Evolutionary conservation across 371 early-diverging fungal genomes (phyloP), one percentile per base, ranked within the genome.

Genomic region (Parasitella parasitica): DNA sequence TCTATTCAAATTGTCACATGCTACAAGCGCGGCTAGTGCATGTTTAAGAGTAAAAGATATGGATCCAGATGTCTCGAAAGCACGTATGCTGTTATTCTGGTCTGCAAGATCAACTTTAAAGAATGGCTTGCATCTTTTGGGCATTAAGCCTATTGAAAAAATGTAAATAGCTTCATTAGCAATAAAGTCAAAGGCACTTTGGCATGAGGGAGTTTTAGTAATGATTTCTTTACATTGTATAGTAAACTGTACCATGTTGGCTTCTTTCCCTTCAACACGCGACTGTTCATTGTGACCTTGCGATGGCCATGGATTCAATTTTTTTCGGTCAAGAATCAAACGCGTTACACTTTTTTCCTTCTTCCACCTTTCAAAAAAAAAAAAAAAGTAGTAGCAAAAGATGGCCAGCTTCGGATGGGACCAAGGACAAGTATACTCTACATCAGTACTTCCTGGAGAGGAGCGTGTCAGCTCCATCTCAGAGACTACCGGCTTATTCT

Each of bases 401-500:
- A 81, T 85, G 84, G 83, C 85, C 51, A 73, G 73, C 52, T 66
- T 83, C 20, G 94, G 94, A 59, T 94, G 94, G 94, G 94, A 94
- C 76, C 78, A 85, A 35, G 93, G 92, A 24, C 82, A 82, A 59
- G 78, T 91, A 41, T 91, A 86, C 74, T 80, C 89, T 37, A 88
- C 88, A 4, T 82, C 78, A 61, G 87, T 89, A 50, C 75, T 86
- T 62, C 84, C 85, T 38, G 84, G 84, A 51, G 87, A 88, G 68
- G 79, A 78, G 32, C 66, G 70, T 48, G 79, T 79, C 41, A 74
- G 86, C 16, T 85, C 86, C 51, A 80, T 78, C 51, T 70, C 71
- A 16, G 78, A 82, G 57, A 58, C 86, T 49, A 88, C 88, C 59
- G 72, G 80, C 46, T 49, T 76, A 64, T 85, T 91, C 68, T 82